These are phyloP conservation scores for Symbiotaphrina buchneri DNA, from an alignment of 495 filamentous ascomycete species.

Conservation along the genomic window DNA sequence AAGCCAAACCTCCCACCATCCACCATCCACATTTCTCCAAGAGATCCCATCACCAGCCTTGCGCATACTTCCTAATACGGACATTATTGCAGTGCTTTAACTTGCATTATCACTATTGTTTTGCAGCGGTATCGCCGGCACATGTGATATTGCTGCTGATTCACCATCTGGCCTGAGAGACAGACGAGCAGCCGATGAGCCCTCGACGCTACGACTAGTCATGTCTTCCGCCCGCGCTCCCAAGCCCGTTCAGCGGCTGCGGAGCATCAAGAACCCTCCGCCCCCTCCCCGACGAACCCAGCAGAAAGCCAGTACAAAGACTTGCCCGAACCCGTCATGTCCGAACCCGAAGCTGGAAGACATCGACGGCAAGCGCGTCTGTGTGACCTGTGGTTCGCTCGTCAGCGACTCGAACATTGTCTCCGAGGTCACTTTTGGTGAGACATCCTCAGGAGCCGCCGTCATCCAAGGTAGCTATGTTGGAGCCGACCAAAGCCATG, in stretches of 20 bases:
- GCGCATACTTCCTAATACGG: no score
- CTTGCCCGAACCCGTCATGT: slow-evolving; percentile 5
- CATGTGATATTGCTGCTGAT: no score
- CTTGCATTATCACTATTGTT: no score
- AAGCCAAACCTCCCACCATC: no score
- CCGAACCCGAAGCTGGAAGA: slow-evolving; percentile 15
- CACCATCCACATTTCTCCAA: no score
- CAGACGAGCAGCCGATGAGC: no score
- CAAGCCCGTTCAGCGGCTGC: slow-evolving; percentile 1
- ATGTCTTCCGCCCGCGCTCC: no score
- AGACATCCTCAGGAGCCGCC: slow-evolving; percentile 60
- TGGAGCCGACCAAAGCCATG: slow-evolving; percentile 54
- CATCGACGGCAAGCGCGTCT: slow-evolving; percentile 33
- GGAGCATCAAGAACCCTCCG: slow-evolving; percentile 1
- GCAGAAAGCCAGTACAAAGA: slow-evolving; percentile 1
- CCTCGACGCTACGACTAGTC: no score
- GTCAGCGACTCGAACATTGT: slow-evolving; percentile 72
- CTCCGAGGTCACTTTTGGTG: slow-evolving; percentile 73
- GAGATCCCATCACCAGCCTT: no score
- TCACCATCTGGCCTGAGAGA: no score
- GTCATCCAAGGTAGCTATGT: slow-evolving; percentile 81
- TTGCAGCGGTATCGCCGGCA: no score
- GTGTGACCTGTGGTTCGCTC: slow-evolving; percentile 62
- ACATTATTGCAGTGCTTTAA: no score
- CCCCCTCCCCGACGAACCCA: not conserved